These are phyloP conservation scores for Penicillium waksmanii DNA, from an alignment of 495 filamentous ascomycete species.

Conservation along the genomic window DNA sequence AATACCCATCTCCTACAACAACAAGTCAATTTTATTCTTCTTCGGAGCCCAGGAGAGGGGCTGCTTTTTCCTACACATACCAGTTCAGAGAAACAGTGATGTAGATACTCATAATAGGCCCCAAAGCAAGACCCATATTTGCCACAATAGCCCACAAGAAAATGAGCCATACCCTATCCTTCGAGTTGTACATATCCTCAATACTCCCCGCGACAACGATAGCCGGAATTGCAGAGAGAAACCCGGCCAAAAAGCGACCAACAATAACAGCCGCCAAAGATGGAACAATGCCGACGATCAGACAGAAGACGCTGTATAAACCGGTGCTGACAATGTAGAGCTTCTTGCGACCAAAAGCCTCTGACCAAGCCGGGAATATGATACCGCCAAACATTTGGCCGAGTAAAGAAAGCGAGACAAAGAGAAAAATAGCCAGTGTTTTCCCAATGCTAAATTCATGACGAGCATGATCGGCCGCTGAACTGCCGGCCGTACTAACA, in stretches of 20 bases:
- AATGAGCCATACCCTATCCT: slow-evolving; percentile 49
- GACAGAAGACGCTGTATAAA: slow-evolving; percentile 40
- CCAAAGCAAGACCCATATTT: slow-evolving; percentile 45
- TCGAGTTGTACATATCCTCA: slow-evolving; percentile 53
- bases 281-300: slow-evolving; percentile 37
- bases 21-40: neutral
- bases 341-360: slow-evolving; percentile 49
- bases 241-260: slow-evolving; percentile 44
- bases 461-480: slow-evolving; percentile 24
- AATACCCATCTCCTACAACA: slow-evolving; percentile 48
- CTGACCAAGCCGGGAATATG: slow-evolving; percentile 51
- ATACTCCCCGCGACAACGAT: slow-evolving; percentile 49
- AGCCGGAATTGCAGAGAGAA: slow-evolving; percentile 48
- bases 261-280: slow-evolving; percentile 33
- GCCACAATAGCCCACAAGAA: slow-evolving; percentile 43
- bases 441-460: slow-evolving; percentile 21
- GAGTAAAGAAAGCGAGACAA: slow-evolving; percentile 41
- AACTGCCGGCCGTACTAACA: slow-evolving; percentile 32
- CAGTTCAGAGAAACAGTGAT: slow-evolving; percentile 37
- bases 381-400: slow-evolving; percentile 51
- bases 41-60: neutral
- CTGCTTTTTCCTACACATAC: slow-evolving; percentile 20
- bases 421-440: slow-evolving; percentile 30
- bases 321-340: slow-evolving; percentile 45
- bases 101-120: slow-evolving; percentile 49